Conservation (phyloP, 2,329 filamentous ascomycete genomes). For the Lasiodiplodia gonubiensis region DNA sequence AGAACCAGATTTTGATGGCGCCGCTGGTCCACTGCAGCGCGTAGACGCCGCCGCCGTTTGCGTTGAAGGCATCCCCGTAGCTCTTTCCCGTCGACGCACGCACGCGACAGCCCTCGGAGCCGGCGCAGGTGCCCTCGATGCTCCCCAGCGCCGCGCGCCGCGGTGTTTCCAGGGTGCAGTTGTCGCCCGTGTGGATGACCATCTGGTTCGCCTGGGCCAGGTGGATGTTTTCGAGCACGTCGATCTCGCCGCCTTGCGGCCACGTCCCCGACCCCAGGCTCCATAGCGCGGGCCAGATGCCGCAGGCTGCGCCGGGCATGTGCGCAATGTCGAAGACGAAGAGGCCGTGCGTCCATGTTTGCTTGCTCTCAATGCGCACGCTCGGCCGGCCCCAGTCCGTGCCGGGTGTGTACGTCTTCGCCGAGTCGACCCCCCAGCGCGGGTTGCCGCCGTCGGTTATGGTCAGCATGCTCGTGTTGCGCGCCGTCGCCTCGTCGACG, state of each 20-base stretch:
- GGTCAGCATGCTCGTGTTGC: slow-evolving; percentile 41
- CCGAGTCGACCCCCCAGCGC: slow-evolving; percentile 44
- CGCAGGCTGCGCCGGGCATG: slow-evolving; percentile 40
- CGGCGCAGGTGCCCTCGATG: neutral
- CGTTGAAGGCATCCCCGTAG: slow-evolving; percentile 35
- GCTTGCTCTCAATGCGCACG: slow-evolving; percentile 45
- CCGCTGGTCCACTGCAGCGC: slow-evolving; percentile 35
- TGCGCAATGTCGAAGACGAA: slow-evolving; percentile 47
- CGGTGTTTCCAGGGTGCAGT: slow-evolving; percentile 33
- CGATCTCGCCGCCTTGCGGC: slow-evolving; percentile 37
- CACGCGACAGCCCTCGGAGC: slow-evolving; percentile 32
- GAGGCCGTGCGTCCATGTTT: slow-evolving; percentile 46
- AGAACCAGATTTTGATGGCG: slow-evolving; percentile 36
- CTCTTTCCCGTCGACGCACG: neutral
- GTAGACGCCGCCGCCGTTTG: slow-evolving; percentile 42
- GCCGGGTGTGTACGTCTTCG: slow-evolving; percentile 49
- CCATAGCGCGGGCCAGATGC: slow-evolving; percentile 52
- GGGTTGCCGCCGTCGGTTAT: slow-evolving; percentile 30
- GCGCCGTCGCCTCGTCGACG: slow-evolving; percentile 47
- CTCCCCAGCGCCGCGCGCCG: neutral
- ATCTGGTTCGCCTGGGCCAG: slow-evolving; percentile 32
- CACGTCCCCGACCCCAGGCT: slow-evolving; percentile 37
- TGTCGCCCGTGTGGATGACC: slow-evolving; percentile 26
- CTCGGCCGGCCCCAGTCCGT: slow-evolving; percentile 36
- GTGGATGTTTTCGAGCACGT: slow-evolving; percentile 35